These are phyloP conservation scores for Dothistroma septosporum DNA, from an alignment of 2,329 filamentous ascomycete species.

Conservation along the genomic window DNA sequence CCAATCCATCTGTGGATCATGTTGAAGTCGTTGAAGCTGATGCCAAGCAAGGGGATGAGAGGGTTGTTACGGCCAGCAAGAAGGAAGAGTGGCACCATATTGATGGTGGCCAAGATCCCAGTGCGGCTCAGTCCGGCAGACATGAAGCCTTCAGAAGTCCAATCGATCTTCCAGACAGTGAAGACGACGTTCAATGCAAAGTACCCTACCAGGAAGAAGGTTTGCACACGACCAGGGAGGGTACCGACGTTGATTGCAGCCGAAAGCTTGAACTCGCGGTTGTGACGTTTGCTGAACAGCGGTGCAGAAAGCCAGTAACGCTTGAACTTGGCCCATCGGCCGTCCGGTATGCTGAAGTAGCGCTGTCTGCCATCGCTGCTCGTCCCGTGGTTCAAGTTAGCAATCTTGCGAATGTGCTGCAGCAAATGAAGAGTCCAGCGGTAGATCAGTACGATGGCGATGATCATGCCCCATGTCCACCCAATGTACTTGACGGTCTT, in stretches of 20 bases:
- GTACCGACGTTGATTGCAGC: constrained; percentile 48
- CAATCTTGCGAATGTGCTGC: constrained; percentile 67
- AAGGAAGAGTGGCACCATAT: constrained; percentile 74
- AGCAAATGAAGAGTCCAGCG: constrained; percentile 58
- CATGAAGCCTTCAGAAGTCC: constrained; percentile 63
- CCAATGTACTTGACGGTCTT: constrained; percentile 34
- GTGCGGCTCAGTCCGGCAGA: constrained; percentile 64
- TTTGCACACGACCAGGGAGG: constrained; percentile 47
- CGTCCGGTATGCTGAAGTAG: constrained; percentile 68
- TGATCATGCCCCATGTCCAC: constrained; percentile 58
- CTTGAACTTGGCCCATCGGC: constrained; percentile 43
- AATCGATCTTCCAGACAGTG: constrained; percentile 54
- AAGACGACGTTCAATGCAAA: constrained; percentile 48
- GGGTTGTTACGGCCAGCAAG: constrained; percentile 75
- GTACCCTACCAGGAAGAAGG: constrained; percentile 46
- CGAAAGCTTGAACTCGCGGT: constrained; percentile 50
- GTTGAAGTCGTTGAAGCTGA: constrained; percentile 81
- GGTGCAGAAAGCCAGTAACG: constrained; percentile 46
- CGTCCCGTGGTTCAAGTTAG: constrained; percentile 71
- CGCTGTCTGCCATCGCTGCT: constrained; percentile 52
- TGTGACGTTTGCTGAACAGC: constrained; percentile 46
- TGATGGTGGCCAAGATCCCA: constrained; percentile 66
- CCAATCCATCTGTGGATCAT: constrained; percentile 77
- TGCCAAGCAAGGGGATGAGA: constrained; percentile 64
- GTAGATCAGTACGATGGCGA: constrained; percentile 63